phyloP scores from a whole-genome alignment of 345 rosid species.

The Hypericum androsaemum region DNA sequence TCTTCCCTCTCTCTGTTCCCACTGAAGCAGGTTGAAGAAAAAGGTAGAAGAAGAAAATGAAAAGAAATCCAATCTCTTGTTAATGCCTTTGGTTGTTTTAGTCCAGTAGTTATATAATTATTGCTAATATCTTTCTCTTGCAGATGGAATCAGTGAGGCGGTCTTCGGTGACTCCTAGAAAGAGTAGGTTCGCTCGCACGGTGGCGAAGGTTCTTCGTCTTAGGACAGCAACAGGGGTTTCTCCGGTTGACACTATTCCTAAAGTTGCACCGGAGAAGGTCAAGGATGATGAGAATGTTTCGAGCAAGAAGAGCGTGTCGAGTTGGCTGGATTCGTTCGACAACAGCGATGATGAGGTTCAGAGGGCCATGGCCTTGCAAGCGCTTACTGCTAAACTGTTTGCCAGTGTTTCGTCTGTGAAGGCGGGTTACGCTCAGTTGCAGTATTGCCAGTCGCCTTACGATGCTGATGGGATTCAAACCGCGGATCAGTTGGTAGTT shows the following conservation, averaged over 20 bases:
- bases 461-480: slow-evolving; percentile 60
- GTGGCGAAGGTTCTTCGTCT: slow-evolving; percentile 62
- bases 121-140: not conserved
- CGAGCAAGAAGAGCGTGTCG: slow-evolving; percentile 12
- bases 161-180: slow-evolving; percentile 39
- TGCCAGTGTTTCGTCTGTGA: slow-evolving; percentile 59
- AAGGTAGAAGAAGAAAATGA: too few relatives aligned
- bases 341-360: slow-evolving; percentile 24
- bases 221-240: slow-evolving; percentile 44
- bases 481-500: slow-evolving; percentile 51
- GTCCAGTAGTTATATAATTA: too few relatives aligned
- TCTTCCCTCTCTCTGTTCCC: too few relatives aligned
- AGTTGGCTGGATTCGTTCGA: slow-evolving; percentile 36
- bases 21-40: too few relatives aligned
- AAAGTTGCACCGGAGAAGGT: slow-evolving; percentile 28
- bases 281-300: slow-evolving; percentile 21
- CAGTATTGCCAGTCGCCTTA: slow-evolving; percentile 83
- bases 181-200: slow-evolving; percentile 55
- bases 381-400: slow-evolving; percentile 66
- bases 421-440: slow-evolving; percentile 69
- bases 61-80: too few relatives aligned
- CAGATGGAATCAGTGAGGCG: slow-evolving; percentile 75
- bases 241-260: slow-evolving; percentile 48
- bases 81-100: too few relatives aligned
- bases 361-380: slow-evolving; percentile 37